Evolutionary conservation across 306 rosid species (phyloP).

Genomic region (Corylus avellana): DNA sequence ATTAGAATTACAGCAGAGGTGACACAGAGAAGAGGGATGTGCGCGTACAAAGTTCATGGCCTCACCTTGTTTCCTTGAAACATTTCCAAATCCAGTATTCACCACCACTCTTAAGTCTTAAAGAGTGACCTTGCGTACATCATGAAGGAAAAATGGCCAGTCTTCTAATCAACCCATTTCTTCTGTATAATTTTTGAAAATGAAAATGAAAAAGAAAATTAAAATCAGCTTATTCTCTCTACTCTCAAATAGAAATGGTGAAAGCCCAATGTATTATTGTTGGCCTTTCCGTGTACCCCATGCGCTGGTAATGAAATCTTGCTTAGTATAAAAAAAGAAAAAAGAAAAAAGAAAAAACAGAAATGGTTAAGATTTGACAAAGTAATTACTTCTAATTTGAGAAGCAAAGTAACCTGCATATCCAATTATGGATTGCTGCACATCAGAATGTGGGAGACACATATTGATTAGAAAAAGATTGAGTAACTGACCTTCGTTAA

Average conservation of each 20-base stretch:
- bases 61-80: slow-evolving; percentile 21
- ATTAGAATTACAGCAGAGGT: background rate
- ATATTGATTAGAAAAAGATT: background rate
- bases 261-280: no score
- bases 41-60: background rate
- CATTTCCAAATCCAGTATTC: slow-evolving; percentile 18
- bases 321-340: no score
- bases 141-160: background rate
- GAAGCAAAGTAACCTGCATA: background rate
- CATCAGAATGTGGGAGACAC: background rate
- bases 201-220: background rate
- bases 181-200: slow-evolving; percentile 13
- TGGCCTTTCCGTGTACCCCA: no score
- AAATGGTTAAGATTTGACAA: background rate
- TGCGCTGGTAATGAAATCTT: background rate
- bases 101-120: background rate
- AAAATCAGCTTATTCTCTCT: background rate
- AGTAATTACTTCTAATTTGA: background rate
- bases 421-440: background rate
- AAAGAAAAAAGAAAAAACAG: no score
- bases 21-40: no score
- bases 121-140: slow-evolving; percentile 17
- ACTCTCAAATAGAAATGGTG: background rate
- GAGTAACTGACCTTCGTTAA: background rate
- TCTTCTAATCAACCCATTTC: slow-evolving; percentile 16